Evolutionary conservation across 1,139 yeast species (phyloP), one percentile per base, ranked within the genome.

Genomic region (Lodderomyces beijingensis): DNA sequence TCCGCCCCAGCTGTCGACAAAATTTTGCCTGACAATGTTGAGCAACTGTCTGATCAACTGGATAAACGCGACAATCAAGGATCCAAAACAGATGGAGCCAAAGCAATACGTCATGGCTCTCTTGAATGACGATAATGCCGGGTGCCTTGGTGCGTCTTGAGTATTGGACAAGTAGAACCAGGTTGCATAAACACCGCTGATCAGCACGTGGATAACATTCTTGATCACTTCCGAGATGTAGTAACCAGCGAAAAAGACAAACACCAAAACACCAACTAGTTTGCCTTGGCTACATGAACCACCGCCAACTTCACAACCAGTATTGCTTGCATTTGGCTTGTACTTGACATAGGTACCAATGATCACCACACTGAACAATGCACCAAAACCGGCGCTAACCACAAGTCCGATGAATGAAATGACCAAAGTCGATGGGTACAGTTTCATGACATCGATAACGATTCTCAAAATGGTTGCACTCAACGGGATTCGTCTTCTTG

Each of bases 81-180:
- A 83, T 0, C 96, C 96, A 52, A 85, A 83, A 51, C 95, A 82
- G 35, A 89, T 81, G 3, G 96, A 85, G 0, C 97, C 96, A 52
- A 88, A 83, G 25, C 93, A 84, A 52, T 81, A 85, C 2, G 95
- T 83, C 63, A 86, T 60, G 1, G 95, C 86, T 46, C 95, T 72
- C 50, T 76, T 79, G 45, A 89, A 77, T 2, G 96, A 82, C 5
- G 94, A 89, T 36, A 78, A 57, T 1, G 94, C 93, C 7, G 95
- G 94, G 62, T 75, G 74, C 45, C 59, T 72, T 22, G 95, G 95
- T 64, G 80, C 74, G 4, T 95, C 95, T 49, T 82, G 84, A 2
- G 88, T 74, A 42, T 70, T 72, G 28, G 86, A 74, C 52, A 84
- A 67, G 55, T 83, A 88, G 58, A 86, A 88, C 96, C 96, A 88